These are phyloP conservation scores for Kandelia obovata DNA, from an alignment of 345 rosid genomes.

Conservation along the genomic window DNA sequence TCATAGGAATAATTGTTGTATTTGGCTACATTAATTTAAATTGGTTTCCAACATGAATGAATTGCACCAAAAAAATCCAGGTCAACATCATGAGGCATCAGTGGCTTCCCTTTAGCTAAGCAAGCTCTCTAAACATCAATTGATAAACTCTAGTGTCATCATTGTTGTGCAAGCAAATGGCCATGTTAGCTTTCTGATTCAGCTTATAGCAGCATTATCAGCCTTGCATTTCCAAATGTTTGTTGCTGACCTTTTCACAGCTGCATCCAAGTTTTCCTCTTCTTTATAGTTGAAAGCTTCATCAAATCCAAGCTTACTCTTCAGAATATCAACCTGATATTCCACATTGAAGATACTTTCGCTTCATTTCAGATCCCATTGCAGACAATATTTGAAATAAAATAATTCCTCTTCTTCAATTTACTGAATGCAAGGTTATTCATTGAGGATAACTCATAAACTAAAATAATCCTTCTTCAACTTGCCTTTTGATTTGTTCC, in stretches of 20 bases:
- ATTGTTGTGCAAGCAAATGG: too few species aligned
- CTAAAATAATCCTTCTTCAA: background rate
- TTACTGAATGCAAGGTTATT: background rate
- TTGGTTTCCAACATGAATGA: too few species aligned
- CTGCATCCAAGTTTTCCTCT: constrained; percentile 46
- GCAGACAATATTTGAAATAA: background rate
- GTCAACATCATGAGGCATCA: too few species aligned
- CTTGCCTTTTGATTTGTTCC: constrained; percentile 53
- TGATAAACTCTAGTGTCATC: too few species aligned
- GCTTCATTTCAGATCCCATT: background rate
- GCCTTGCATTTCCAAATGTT: background rate
- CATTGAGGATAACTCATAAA: background rate
- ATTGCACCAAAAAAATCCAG: too few species aligned
- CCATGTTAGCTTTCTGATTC: too few species aligned
- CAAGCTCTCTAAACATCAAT: too few species aligned
- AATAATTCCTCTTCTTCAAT: background rate
- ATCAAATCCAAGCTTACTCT: constrained; percentile 58
- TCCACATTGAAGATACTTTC: background rate
- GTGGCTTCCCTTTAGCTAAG: too few species aligned
- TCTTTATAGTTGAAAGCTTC: constrained; percentile 77
- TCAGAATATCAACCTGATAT: constrained; percentile 56
- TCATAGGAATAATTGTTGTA: too few species aligned
- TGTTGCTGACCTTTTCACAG: constrained; percentile 55
- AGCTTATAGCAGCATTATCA: too few species aligned
- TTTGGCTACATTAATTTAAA: too few species aligned